These are phyloP conservation scores for Solidago caesia DNA, from an alignment of 129 eudicot genomes.

Conservation along the genomic window DNA sequence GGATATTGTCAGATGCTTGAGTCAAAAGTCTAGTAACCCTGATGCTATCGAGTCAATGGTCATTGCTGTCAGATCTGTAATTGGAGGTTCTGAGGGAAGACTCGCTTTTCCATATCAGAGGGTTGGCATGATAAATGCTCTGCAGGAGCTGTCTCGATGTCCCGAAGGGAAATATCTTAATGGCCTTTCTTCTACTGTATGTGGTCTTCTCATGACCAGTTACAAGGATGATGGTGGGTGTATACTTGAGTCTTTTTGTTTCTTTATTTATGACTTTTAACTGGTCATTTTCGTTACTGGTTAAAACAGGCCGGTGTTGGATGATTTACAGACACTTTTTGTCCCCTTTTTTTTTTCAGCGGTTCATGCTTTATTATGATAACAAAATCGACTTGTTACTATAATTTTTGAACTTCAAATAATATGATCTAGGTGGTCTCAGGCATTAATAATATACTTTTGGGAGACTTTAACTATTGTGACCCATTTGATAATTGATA, in stretches of 20 bases:
- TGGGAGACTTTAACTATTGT: neutral
- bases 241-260: neutral
- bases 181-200: conserved; percentile 53
- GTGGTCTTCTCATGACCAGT: conserved; percentile 58
- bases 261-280: neutral
- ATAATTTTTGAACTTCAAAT: neutral
- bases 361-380: no score
- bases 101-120: conserved; percentile 98
- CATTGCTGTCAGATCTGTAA: conserved; percentile 58
- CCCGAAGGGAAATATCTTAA: conserved; percentile 73
- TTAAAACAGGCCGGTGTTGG: neutral
- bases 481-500: no score
- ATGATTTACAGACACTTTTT: no score
- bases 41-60: conserved; percentile 86
- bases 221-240: conserved; percentile 93
- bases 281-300: neutral
- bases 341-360: no score
- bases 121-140: conserved; percentile 78
- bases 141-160: conserved; percentile 68
- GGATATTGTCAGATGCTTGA: conserved; percentile 60
- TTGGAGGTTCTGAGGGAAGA: conserved; percentile 98
- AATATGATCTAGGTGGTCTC: neutral
- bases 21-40: conserved; percentile 89
- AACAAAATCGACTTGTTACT: no score
- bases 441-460: neutral